Percentiles rank a stretch among this genome's conserved stretches.
Evolutionary conservation across 2,329 filamentous ascomycete species (phyloP).

Genomic region (Elsinoe fawcettii): DNA sequence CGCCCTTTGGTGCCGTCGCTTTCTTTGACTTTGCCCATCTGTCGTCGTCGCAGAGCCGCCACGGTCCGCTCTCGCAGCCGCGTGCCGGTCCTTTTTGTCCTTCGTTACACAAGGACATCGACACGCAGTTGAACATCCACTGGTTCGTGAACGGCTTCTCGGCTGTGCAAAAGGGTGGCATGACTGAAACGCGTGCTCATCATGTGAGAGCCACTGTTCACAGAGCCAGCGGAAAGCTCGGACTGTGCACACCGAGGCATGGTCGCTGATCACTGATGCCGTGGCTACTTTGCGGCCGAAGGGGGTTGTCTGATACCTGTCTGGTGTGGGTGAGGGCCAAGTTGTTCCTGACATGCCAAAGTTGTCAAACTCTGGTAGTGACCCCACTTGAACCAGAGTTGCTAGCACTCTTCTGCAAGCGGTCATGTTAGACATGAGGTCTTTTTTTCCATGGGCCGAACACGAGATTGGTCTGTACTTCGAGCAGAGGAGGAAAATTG

Average conservation of each 20-base stretch:
- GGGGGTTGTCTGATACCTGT: conserved; percentile 1
- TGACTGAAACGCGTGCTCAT: background rate
- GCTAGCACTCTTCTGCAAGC: background rate
- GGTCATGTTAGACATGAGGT: background rate
- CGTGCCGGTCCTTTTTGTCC: conserved; percentile 4
- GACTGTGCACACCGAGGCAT: conserved; percentile 1
- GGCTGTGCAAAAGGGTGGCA: background rate
- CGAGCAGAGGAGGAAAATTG: background rate
- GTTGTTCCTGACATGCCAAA: conserved; percentile 11
- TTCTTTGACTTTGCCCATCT: background rate
- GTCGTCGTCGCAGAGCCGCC: conserved; percentile 11
- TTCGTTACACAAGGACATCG: background rate
- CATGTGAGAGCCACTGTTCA: background rate
- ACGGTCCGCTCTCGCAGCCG: conserved; percentile 11
- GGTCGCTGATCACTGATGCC: conserved; percentile 9
- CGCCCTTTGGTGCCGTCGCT: background rate
- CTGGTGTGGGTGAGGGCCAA: background rate
- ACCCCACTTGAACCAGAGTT: conserved; percentile 7
- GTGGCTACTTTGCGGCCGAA: conserved; percentile 3
- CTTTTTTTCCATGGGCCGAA: conserved; percentile 1
- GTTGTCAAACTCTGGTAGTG: conserved; percentile 1
- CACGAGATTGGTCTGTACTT: background rate
- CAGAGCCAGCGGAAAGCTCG: background rate
- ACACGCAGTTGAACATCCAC: background rate
- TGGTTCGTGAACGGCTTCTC: conserved; percentile 2